Conservation (phyloP, 306 rosid genomes). For the Cucurbita ficifolia region DNA sequence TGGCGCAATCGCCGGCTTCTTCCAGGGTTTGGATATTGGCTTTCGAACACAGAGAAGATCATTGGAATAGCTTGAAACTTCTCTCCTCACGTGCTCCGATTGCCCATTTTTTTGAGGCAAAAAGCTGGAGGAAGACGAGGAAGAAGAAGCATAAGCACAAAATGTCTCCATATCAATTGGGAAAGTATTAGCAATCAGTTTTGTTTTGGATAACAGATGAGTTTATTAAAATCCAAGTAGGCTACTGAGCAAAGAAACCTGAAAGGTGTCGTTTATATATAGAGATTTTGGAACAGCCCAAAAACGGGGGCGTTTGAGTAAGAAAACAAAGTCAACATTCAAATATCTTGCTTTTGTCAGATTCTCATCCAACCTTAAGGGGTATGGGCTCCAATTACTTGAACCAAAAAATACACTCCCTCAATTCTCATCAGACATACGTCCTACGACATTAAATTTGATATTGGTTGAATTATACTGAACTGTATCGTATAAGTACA, state of each 20-base stretch:
- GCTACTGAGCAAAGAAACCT: background rate
- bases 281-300: background rate
- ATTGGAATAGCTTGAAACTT: background rate
- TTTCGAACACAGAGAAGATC: slow-evolving; percentile 33
- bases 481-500: too few species aligned
- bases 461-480: too few species aligned
- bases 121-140: background rate
- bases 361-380: background rate
- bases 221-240: background rate
- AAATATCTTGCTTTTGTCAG: background rate
- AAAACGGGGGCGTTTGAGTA: background rate
- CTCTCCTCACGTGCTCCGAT: background rate
- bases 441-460: too few species aligned
- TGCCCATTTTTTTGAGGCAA: background rate
- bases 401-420: background rate
- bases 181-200: background rate
- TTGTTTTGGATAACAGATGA: background rate
- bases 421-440: too few species aligned
- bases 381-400: background rate
- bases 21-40: slow-evolving; percentile 36
- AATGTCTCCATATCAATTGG: background rate
- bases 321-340: background rate
- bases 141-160: background rate
- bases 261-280: background rate
- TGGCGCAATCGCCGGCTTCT: slow-evolving; percentile 48